A percentile compares a stretch with the other conserved stretches of the same genome.
Conservation (phyloP, 495 filamentous ascomycete genomes). For the Amniculicola lignicola region DNA sequence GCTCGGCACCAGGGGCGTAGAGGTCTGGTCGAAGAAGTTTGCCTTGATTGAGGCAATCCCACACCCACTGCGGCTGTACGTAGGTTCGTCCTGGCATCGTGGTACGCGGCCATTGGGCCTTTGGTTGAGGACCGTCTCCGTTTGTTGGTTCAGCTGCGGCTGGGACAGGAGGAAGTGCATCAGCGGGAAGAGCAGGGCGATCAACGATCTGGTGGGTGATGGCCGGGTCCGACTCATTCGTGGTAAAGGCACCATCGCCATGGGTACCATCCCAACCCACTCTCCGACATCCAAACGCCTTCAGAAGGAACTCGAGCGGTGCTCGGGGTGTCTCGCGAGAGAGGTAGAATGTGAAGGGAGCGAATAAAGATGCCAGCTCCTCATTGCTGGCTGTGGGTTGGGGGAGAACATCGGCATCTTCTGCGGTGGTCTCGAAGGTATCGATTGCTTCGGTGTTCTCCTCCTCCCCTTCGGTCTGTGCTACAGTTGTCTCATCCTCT, state of each 20-base stretch:
- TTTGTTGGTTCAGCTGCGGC: constrained; percentile 50
- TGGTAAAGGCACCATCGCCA: constrained; percentile 88
- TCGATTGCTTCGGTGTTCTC: constrained; percentile 68
- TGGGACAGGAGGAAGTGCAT: constrained; percentile 52
- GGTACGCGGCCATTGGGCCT: constrained; percentile 48
- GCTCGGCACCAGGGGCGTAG: constrained; percentile 81
- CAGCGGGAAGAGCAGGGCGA: constrained; percentile 68
- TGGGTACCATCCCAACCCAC: constrained; percentile 89
- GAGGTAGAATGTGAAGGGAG: constrained; percentile 83
- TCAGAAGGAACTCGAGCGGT: constrained; percentile 88
- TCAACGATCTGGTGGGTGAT: constrained; percentile 98
- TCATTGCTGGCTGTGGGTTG: constrained; percentile 65
- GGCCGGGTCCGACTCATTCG: constrained; percentile 75
- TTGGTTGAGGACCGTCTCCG: constrained; percentile 35
- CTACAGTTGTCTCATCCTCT: constrained; percentile 16
- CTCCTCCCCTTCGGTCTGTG: constrained; percentile 48
- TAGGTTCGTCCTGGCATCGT: constrained; percentile 87
- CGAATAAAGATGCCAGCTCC: constrained; percentile 68
- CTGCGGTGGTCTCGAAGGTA: constrained; percentile 73
- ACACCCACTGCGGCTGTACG: constrained; percentile 96
- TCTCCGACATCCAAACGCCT: constrained; percentile 91
- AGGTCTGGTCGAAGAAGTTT: constrained; percentile 81
- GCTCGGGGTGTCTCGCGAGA: constrained; percentile 91
- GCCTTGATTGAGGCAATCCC: constrained; percentile 90
- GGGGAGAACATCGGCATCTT: constrained; percentile 77